Conservation (phyloP, 306 rosid genomes). For the Hippophae rhamnoides region DNA sequence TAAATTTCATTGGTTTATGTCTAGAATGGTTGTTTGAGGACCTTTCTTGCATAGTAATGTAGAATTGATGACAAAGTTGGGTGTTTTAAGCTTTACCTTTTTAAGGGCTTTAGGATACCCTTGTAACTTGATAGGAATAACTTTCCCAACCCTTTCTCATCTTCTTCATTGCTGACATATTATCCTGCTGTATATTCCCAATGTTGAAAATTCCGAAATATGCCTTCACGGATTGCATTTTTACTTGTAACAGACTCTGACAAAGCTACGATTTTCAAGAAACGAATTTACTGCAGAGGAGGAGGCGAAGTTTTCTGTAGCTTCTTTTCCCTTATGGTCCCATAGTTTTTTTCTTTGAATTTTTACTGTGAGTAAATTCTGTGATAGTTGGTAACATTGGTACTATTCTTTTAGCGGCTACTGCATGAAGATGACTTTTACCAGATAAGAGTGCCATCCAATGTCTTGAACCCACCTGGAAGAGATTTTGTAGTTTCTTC, state of each 20-base stretch:
- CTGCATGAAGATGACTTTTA: slow-evolving; percentile 78
- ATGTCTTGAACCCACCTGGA: slow-evolving; percentile 62
- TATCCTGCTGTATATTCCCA: neutral
- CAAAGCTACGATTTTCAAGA: slow-evolving; percentile 87
- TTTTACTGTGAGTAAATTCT: neutral
- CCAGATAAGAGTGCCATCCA: slow-evolving; percentile 74
- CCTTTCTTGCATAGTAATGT: too few species aligned
- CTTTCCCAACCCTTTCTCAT: neutral
- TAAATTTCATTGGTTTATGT: too few species aligned
- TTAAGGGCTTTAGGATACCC: neutral
- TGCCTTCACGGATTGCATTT: slow-evolving; percentile 13
- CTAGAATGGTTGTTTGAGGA: too few species aligned
- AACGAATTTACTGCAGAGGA: slow-evolving; percentile 51
- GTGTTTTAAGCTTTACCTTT: too few species aligned
- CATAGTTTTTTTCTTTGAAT: slow-evolving; percentile 3
- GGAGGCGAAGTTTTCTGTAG: slow-evolving; percentile 54
- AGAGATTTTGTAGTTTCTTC: slow-evolving; percentile 64
- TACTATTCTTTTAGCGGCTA: slow-evolving; percentile 37
- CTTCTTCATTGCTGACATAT: neutral
- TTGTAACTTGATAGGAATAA: too few species aligned
- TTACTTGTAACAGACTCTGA: slow-evolving; percentile 55
- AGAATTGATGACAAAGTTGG: too few species aligned
- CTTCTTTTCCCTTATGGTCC: neutral
- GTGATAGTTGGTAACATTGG: slow-evolving; percentile 9
- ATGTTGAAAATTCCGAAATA: neutral